Conservation (phyloP, 495 filamentous ascomycete species). For the Aspergillus coremiiformis region DNA sequence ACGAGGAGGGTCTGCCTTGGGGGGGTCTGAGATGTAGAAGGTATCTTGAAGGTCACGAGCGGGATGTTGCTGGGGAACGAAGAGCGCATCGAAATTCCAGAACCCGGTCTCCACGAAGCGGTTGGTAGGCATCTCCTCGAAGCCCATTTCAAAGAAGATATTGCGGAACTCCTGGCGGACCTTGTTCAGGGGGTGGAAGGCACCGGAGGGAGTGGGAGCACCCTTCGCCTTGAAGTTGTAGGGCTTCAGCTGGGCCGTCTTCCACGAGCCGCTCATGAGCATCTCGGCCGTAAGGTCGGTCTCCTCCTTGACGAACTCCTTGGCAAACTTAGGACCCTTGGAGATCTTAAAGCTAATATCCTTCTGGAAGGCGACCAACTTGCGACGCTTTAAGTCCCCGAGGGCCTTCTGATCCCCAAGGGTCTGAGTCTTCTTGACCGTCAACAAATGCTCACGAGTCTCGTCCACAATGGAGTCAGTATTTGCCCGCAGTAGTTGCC, state of each 20-base stretch:
- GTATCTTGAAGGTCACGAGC: constrained; percentile 95
- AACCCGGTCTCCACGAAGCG: constrained; percentile 92
- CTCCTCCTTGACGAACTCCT: constrained; percentile 82
- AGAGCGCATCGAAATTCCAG: constrained; percentile 98
- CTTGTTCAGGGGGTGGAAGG: constrained; percentile 91
- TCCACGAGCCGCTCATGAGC: constrained; percentile 58
- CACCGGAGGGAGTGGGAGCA: constrained; percentile 67
- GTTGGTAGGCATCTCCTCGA: constrained; percentile 43
- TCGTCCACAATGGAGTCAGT: constrained; percentile 67
- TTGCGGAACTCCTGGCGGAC: constrained; percentile 88
- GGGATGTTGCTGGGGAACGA: constrained; percentile 95
- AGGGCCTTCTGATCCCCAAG: constrained; percentile 64
- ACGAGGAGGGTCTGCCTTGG: constrained; percentile 64
- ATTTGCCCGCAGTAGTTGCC: constrained; percentile 52
- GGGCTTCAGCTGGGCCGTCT: constrained; percentile 83
- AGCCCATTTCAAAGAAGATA: constrained; percentile 85
- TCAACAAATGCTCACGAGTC: constrained; percentile 64
- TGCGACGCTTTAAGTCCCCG: constrained; percentile 79
- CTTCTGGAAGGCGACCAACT: constrained; percentile 73
- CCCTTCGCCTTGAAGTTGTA: constrained; percentile 96
- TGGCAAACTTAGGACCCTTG: constrained; percentile 81
- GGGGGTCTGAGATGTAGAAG: constrained; percentile 92
- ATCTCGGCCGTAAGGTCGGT: constrained; percentile 94
- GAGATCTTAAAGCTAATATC: constrained; percentile 73
- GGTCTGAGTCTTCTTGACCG: constrained; percentile 59